Evolutionary conservation across 768 basidiomycete genomes (phyloP), one percentile per base, ranked within the genome.

Genomic region (Lepiota brunneoincarnata): DNA sequence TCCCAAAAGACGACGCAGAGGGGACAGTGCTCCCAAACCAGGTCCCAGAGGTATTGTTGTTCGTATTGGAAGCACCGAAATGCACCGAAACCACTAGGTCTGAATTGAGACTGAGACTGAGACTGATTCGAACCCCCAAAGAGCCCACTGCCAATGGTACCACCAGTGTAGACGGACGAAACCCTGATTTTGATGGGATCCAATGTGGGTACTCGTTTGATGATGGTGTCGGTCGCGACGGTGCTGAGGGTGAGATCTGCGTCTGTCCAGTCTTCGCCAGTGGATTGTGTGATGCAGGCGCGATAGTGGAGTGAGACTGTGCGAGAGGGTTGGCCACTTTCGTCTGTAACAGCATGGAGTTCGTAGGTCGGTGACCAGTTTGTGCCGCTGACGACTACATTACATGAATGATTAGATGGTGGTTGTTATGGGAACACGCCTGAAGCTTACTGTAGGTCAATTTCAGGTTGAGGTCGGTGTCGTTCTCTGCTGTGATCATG

Each of bases 181-280:
- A 31, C 31, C 11, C 31, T n/a, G 34, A 44, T 31, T 15, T 44
- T 35, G 31, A 38, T 44, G 18, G 44, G 44, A 20, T 45, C 44
- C 6, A 53, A 24, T 20, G 15, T 14, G 2, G 52, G 52, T 11
- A 53, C 31, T 17, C 31, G 38, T 6, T 46, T 53, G n/a, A 46
- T 20, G n/a, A 53, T 5, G 17, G 43, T 45, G 26, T 46, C 52
- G 0, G 52, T 46, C n/a, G 69, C 65, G 17, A 75, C 75, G 1
- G 83, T 83, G 66, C 78, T 83, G 17, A 86, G 69, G 4, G 75
- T 80, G 31, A 86, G 69, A 2, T 70, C 57, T 2, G 78, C 71
- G 57, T 75, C 68, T n/a, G 59, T 72, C 84, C 84, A 87, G 56
- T 82, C 78, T 59, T 87, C 84, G 15, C 84, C 83, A 0, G 84